Conservation (phyloP, 75 land plant genomes). For the Cunninghamia lanceolata region DNA sequence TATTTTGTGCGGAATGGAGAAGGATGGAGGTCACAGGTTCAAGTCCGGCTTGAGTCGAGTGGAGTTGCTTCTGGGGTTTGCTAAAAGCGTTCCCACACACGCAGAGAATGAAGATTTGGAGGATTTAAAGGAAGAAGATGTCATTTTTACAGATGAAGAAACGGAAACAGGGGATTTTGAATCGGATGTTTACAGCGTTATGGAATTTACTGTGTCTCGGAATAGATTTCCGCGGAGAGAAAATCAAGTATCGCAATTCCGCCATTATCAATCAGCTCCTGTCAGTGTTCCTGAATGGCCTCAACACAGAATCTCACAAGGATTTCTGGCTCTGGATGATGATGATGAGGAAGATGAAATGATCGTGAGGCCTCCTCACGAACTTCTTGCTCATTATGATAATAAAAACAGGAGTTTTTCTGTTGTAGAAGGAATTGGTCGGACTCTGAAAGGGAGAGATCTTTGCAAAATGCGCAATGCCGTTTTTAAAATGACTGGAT, state of each 20-base stretch:
- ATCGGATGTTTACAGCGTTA: neutral
- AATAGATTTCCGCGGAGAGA: neutral
- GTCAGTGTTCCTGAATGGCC: conserved; percentile 82
- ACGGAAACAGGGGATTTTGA: neutral
- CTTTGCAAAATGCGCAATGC: conserved; percentile 58
- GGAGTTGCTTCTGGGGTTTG: conserved; percentile 18
- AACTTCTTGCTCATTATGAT: conserved; percentile 39
- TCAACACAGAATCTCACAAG: conserved; percentile 45
- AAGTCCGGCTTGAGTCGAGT: conserved; percentile 11
- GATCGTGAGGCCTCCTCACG: conserved; percentile 56
- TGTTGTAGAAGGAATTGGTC: conserved; percentile 62
- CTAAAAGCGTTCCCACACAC: neutral
- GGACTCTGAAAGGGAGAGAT: conserved; percentile 69
- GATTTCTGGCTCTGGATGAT: conserved; percentile 16
- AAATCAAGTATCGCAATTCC: neutral
- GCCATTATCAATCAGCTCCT: conserved; percentile 54
- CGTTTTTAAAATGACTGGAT: conserved; percentile 54
- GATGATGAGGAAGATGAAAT: conserved; percentile 37
- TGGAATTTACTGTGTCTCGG: neutral
- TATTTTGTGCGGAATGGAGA: neutral
- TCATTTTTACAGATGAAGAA: neutral
- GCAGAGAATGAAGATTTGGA: neutral
- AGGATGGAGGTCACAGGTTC: neutral
- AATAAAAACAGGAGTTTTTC: conserved; percentile 53
- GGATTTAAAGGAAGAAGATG: neutral